A percentile compares a stretch with the other conserved stretches of the same genome.
phyloP scores from a whole-genome alignment of 345 rosid species.

The Zanthoxylum bungeanum region DNA sequence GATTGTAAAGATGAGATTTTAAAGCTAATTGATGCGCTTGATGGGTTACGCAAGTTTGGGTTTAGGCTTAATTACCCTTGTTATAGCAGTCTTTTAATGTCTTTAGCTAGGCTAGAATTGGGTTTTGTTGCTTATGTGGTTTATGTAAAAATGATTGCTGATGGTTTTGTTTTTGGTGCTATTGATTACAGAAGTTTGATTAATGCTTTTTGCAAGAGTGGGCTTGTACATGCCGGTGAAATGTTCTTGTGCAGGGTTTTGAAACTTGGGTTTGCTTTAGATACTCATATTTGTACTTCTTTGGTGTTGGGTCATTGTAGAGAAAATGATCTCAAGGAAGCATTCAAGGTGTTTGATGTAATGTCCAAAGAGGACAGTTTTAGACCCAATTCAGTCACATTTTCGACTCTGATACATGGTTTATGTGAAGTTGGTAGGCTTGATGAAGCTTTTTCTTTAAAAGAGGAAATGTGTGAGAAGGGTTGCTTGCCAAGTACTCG shows the following conservation, averaged over 20 bases:
- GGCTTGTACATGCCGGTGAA: conserved; percentile 36
- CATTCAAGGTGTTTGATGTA: conserved; percentile 41
- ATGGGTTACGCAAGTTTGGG: conserved; percentile 31
- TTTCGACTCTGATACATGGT: conserved; percentile 43
- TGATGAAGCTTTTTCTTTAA: conserved; percentile 43
- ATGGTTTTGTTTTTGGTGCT: conserved; percentile 35
- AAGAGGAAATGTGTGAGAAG: conserved; percentile 39
- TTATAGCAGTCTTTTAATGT: conserved; percentile 44
- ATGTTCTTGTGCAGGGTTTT: conserved; percentile 41
- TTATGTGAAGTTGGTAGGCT: conserved; percentile 38
- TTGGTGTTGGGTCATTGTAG: conserved; percentile 41
- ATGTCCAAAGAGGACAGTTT: conserved; percentile 37
- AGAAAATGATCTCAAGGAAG: conserved; percentile 18
- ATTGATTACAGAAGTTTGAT: conserved; percentile 41
- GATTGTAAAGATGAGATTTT: conserved; percentile 26
- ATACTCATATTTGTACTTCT: conserved; percentile 44
- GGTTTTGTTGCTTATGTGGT: conserved; percentile 32
- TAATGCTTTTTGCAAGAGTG: conserved; percentile 47
- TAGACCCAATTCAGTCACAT: conserved; percentile 43
- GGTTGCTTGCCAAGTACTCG: conserved; percentile 41
- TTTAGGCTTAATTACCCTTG: conserved; percentile 48
- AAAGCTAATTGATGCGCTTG: conserved; percentile 35
- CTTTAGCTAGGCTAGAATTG: conserved; percentile 37
- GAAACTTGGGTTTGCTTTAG: conserved; percentile 40
- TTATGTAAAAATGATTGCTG: conserved; percentile 34